Percentiles rank a stretch among this genome's conserved stretches.
Evolutionary conservation across 768 basidiomycete species (phyloP).

Genomic region (Suillus bovinus): DNA sequence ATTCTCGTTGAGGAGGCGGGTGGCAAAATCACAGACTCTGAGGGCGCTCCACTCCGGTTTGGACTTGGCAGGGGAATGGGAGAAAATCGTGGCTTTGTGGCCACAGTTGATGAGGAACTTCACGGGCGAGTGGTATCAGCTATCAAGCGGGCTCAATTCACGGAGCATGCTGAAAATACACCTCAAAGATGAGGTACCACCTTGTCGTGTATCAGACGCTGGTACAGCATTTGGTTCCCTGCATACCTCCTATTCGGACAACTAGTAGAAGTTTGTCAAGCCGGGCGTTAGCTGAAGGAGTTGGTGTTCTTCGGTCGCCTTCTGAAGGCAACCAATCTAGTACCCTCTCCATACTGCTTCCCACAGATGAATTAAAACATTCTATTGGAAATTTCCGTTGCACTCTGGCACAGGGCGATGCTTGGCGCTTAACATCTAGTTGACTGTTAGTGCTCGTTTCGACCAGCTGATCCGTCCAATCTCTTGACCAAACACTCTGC

Average conservation of each 20-base stretch:
- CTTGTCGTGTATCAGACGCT: background rate
- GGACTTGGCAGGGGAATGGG: constrained; percentile 83
- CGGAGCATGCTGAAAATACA: constrained; percentile 23
- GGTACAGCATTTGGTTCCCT: background rate
- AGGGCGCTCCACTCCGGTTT: constrained; percentile 80
- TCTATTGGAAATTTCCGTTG: background rate
- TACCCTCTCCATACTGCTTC: background rate
- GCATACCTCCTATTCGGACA: background rate
- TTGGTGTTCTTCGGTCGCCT: background rate
- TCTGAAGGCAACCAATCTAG: background rate
- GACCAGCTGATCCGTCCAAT: background rate
- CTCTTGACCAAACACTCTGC: background rate
- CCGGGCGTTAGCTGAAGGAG: background rate
- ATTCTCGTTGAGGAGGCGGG: constrained; percentile 89
- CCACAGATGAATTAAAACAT: background rate
- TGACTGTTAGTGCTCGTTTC: no score
- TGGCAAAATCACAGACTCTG: constrained; percentile 83
- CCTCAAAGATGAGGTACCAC: background rate
- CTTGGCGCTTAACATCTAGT: no score
- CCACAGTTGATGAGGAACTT: constrained; percentile 63
- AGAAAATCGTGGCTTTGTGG: constrained; percentile 86
- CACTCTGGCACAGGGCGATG: background rate
- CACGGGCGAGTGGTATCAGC: constrained; percentile 73
- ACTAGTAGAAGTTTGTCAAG: background rate
- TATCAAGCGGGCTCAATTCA: constrained; percentile 56